Percentiles rank a stretch among this genome's conserved stretches.
phyloP scores from a whole-genome alignment of 305 asterid genomes.

The Coffea humblotiana region DNA sequence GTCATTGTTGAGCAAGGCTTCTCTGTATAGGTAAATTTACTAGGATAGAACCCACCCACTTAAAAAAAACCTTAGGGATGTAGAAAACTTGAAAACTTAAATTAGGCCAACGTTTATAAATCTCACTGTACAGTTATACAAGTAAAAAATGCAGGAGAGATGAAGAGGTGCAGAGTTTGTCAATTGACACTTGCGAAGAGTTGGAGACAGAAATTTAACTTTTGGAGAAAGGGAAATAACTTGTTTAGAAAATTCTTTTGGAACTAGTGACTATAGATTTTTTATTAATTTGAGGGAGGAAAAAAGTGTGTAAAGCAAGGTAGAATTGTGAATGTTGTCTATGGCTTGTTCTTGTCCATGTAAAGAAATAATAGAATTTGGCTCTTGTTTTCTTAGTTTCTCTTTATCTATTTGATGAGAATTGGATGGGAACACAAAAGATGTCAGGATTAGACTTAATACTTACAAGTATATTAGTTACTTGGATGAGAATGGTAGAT shows the following conservation, averaged over 20 bases:
- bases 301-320: not conserved
- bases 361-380: not conserved
- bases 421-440: not conserved
- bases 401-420: not conserved
- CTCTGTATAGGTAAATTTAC: not conserved
- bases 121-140: not conserved
- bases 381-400: not conserved
- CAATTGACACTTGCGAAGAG: not conserved
- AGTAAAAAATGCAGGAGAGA: not conserved
- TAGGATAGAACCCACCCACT: not conserved
- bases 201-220: not conserved
- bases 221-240: not conserved
- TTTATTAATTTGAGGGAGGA: not conserved
- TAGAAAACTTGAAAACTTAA: not conserved
- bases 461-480: not conserved
- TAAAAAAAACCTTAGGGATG: not conserved
- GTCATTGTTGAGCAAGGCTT: not conserved
- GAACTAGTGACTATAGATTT: not conserved
- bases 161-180: not conserved
- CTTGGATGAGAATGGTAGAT: conserved; percentile 2
- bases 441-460: not conserved
- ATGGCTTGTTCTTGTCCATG: not conserved
- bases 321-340: not conserved
- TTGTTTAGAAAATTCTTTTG: not conserved
- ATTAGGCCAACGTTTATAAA: not conserved